Evolutionary conservation across 2,329 filamentous ascomycete genomes (phyloP).

Genomic region (Claviceps spartinae): DNA sequence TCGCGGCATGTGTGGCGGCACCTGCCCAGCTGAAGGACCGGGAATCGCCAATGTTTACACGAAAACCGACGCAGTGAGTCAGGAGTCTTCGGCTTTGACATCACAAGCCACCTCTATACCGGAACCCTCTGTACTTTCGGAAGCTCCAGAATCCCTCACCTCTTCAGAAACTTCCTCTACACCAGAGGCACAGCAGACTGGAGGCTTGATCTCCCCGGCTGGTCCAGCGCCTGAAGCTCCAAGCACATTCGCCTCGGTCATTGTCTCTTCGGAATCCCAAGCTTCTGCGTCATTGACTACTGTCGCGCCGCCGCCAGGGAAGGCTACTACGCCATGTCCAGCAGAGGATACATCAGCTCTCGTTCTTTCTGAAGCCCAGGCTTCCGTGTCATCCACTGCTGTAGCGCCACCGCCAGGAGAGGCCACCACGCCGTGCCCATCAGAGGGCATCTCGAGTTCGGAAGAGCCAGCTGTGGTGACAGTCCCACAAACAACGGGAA

Average conservation of each 20-base stretch:
- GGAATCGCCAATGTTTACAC: conserved; percentile 21
- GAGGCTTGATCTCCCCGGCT: conserved; percentile 4
- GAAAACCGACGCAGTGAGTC: conserved; percentile 7
- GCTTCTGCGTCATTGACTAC: neutral
- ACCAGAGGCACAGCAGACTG: neutral
- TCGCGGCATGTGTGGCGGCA: conserved; percentile 21
- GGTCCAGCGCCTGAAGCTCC: conserved; percentile 8
- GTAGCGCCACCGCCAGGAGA: neutral
- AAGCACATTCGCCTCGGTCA: conserved; percentile 3
- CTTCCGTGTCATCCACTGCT: neutral
- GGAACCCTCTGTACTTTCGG: conserved; percentile 2
- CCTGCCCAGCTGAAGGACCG: conserved; percentile 14
- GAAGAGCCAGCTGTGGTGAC: neutral
- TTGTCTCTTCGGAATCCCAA: neutral
- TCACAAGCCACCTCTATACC: conserved; percentile 4
- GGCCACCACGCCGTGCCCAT: conserved; percentile 2
- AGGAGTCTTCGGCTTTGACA: conserved; percentile 3
- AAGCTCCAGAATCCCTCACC: conserved; percentile 1
- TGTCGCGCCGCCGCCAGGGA: neutral
- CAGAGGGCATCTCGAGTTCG: neutral
- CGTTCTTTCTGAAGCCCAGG: neutral
- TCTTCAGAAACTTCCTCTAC: neutral
- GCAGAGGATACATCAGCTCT: neutral
- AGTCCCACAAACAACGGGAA: neutral
- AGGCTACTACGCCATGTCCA: neutral